These are phyloP conservation scores for Pilasporangium apinafurcum DNA, from an alignment of 352 stramenopile genomes.

Conservation along the genomic window DNA sequence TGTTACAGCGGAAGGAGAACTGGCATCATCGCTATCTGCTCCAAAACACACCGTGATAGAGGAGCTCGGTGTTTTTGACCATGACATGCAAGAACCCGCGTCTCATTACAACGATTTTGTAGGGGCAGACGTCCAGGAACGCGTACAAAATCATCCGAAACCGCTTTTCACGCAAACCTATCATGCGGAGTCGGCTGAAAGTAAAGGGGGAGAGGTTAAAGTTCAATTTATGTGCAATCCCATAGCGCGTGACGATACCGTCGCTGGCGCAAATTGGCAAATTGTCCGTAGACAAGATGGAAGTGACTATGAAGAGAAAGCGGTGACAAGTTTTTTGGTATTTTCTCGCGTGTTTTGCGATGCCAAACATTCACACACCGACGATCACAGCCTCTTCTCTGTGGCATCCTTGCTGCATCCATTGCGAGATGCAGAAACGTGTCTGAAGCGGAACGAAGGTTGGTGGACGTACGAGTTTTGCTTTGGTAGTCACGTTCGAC, in stretches of 20 bases:
- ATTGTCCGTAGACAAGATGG: not conserved
- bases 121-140: slow-evolving; percentile 30
- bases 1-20: slow-evolving; percentile 1
- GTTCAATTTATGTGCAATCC: slow-evolving; percentile 74
- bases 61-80: slow-evolving; percentile 27
- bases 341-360: slow-evolving; percentile 66
- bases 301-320: too few species aligned
- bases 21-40: not conserved
- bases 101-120: slow-evolving; percentile 43
- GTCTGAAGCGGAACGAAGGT: slow-evolving; percentile 73
- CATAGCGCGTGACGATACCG: slow-evolving; percentile 27
- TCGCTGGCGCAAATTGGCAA: slow-evolving; percentile 41
- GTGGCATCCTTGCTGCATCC: slow-evolving; percentile 51
- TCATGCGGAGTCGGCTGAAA: not conserved
- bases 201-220: slow-evolving; percentile 17
- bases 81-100: slow-evolving; percentile 19
- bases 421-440: slow-evolving; percentile 37
- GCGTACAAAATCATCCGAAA: slow-evolving; percentile 28
- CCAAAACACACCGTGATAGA: slow-evolving; percentile 12
- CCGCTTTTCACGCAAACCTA: slow-evolving; percentile 68
- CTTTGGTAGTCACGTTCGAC: slow-evolving; percentile 56
- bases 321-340: slow-evolving; percentile 27
- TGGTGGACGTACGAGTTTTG: slow-evolving; percentile 86
- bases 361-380: slow-evolving; percentile 32
- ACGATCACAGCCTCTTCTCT: slow-evolving; percentile 38